These are phyloP conservation scores for Aegilops sharonensis DNA, from an alignment of 176 grass and related monocot species.

Conservation along the genomic window DNA sequence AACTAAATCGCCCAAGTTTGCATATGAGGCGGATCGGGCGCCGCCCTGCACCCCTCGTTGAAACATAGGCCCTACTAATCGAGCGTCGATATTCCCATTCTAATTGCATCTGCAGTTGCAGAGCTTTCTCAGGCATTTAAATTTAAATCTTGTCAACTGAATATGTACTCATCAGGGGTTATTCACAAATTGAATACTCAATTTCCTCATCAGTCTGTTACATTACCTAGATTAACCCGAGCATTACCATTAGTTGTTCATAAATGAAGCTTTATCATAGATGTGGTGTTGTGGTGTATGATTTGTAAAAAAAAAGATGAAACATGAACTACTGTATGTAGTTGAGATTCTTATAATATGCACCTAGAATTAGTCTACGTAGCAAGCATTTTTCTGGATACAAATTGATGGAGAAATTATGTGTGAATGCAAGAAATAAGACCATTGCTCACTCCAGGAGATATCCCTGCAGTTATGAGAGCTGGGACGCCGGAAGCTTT, in stretches of 20 bases:
- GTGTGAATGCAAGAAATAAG: slow-evolving; percentile 5
- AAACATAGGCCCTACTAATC: too few relatives aligned
- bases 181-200: neutral
- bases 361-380: too few relatives aligned
- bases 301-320: neutral
- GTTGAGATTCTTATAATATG: too few relatives aligned
- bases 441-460: slow-evolving; percentile 94
- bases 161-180: neutral
- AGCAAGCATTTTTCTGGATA: neutral
- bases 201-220: neutral
- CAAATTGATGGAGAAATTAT: neutral
- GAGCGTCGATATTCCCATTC: too few relatives aligned
- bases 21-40: too few relatives aligned
- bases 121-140: neutral
- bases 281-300: neutral
- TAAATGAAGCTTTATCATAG: neutral
- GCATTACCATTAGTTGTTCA: neutral
- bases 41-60: too few relatives aligned
- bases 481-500: slow-evolving; percentile 65
- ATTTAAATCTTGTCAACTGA: neutral
- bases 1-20: too few relatives aligned
- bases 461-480: slow-evolving; percentile 85
- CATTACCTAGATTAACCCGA: neutral
- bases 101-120: neutral
- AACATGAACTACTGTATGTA: too few relatives aligned